These are phyloP conservation scores for Saccharomycopsis lassenensis DNA, from an alignment of 805 yeast species.

Conservation along the genomic window DNA sequence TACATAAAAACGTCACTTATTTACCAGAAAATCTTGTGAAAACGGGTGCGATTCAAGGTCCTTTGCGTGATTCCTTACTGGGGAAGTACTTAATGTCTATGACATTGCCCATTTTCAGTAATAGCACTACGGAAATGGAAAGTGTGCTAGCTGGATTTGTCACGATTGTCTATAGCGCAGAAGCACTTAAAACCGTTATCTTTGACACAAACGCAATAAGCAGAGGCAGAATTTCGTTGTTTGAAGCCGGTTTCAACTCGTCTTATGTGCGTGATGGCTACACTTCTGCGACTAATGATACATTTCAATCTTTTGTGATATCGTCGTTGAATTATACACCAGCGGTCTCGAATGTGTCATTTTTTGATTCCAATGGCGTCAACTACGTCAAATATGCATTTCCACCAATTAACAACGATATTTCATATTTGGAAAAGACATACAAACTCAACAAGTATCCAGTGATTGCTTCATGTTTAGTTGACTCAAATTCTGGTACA, in stretches of 20 bases:
- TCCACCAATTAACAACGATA: constrained; percentile 24
- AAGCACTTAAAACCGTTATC: constrained; percentile 29
- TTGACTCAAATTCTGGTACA: constrained; percentile 32
- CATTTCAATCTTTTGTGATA: too few relatives aligned
- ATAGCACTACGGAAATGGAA: constrained; percentile 55
- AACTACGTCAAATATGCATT: constrained; percentile 27
- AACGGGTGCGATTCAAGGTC: constrained; percentile 55
- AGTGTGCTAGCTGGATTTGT: constrained; percentile 59
- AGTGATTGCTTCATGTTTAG: constrained; percentile 25
- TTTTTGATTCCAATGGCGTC: too few relatives aligned
- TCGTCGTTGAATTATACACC: too few relatives aligned
- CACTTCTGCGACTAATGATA: too few relatives aligned
- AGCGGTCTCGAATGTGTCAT: too few relatives aligned
- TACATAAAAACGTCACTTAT: constrained; percentile 33
- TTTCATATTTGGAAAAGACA: constrained; percentile 6
- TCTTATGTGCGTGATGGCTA: too few relatives aligned
- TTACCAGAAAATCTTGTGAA: constrained; percentile 33
- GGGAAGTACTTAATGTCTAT: constrained; percentile 50
- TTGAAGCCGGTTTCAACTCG: constrained; percentile 20
- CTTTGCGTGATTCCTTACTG: constrained; percentile 35
- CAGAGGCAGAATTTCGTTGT: constrained; percentile 16
- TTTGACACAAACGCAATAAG: constrained; percentile 33
- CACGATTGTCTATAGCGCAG: constrained; percentile 44
- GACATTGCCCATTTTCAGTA: constrained; percentile 66
- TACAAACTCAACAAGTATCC: constrained; percentile 21